Percentiles rank a stretch among this genome's conserved stretches.
Evolutionary conservation across 2,329 filamentous ascomycete species (phyloP).

Genomic region (Diaporthe vexans): DNA sequence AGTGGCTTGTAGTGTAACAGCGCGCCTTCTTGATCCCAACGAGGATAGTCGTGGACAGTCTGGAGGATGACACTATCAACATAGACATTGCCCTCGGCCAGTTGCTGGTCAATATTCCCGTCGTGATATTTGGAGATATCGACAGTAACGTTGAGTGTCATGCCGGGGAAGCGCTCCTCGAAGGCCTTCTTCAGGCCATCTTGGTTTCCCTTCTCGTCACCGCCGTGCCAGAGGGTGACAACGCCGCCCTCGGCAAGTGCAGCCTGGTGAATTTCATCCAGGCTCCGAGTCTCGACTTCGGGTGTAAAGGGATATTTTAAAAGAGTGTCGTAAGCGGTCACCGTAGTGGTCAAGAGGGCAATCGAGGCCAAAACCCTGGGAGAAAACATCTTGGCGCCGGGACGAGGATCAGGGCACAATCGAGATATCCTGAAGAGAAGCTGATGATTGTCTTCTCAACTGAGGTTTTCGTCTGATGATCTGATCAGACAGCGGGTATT

Average conservation of each 20-base stretch:
- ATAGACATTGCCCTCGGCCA: not conserved
- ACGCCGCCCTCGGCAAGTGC: not conserved
- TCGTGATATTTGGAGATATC: not conserved
- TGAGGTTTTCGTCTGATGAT: not conserved
- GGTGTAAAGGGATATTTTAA: not conserved
- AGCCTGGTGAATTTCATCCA: not conserved
- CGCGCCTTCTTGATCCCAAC: not conserved
- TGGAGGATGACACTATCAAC: not conserved
- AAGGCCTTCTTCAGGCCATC: not conserved
- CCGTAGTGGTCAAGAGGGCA: not conserved
- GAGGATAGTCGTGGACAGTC: not conserved
- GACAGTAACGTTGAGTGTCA: not conserved
- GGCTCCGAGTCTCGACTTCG: not conserved
- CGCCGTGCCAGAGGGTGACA: not conserved
- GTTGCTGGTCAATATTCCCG: slow-evolving; percentile 1
- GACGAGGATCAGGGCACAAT: not conserved
- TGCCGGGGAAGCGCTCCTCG: not conserved
- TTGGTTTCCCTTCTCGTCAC: not conserved
- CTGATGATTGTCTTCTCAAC: no score
- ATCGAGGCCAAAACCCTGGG: not conserved
- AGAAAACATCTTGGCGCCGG: not conserved
- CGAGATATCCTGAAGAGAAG: not conserved
- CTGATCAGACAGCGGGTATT: not conserved
- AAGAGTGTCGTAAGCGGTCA: not conserved
- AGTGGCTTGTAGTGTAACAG: not conserved